phyloP scores from a whole-genome alignment of 2,329 filamentous ascomycete genomes.

The Colletotrichum tofieldiae region DNA sequence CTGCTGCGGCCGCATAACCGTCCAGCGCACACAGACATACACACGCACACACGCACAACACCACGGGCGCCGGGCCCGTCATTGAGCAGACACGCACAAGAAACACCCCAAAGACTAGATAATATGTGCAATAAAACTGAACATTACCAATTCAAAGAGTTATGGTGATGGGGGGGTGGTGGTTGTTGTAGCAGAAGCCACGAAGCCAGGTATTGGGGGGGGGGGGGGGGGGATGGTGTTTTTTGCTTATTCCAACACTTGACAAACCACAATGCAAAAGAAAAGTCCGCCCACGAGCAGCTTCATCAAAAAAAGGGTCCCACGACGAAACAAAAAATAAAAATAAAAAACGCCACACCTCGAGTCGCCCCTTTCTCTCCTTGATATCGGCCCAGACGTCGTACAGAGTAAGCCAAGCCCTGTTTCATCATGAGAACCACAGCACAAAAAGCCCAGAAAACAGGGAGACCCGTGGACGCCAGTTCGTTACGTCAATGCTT shows the following conservation, averaged over 20 bases:
- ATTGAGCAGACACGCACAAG: not conserved
- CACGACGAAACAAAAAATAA: no score
- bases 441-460: constrained; percentile 28
- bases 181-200: not conserved
- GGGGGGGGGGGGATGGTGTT: not conserved
- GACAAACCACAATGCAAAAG: not conserved
- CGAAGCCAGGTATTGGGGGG: not conserved
- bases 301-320: not conserved
- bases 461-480: constrained; percentile 39
- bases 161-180: not conserved
- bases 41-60: not conserved
- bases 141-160: constrained; percentile 33
- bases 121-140: constrained; percentile 5
- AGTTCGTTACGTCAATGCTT: constrained; percentile 42
- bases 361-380: constrained; percentile 1
- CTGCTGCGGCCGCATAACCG: no score
- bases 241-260: not conserved
- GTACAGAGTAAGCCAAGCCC: constrained; percentile 3
- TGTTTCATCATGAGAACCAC: constrained; percentile 18
- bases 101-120: not conserved
- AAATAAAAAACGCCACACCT: constrained; percentile 18
- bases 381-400: not conserved
- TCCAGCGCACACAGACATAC: not conserved
- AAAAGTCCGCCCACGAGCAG: not conserved
- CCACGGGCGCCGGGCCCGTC: no score